Evolutionary conservation across 768 basidiomycete species (phyloP), one percentile per base, ranked within the genome.

Genomic region (Lyophyllum semitale): DNA sequence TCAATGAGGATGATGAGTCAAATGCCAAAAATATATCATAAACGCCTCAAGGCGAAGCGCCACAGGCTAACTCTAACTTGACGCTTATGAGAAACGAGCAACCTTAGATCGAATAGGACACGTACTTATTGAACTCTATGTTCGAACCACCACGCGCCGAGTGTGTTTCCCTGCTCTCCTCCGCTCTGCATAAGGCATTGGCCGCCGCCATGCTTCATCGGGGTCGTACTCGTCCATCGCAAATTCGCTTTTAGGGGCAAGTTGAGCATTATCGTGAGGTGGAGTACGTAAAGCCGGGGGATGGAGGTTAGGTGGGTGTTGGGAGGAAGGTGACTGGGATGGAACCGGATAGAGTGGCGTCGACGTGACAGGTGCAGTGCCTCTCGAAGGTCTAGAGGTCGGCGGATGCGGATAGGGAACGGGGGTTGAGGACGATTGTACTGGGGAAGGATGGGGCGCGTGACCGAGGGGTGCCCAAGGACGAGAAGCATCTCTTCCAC

Each of bases 81-180:
- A 50, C 33, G 20, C 47, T 53, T 32, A 26, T 55, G 44, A 59
- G 48, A 35, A 43, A 43, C 27, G 46, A 53, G 47, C n/a, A 41
- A 27, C 29, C 41, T 30, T 13, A 47, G 22, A 45, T 42, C 18
- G 23, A 20, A 48, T 42, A 20, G 33, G 30, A 47, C n/a, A 57
- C 57, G 57, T 57, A 64, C 54, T 59, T 63, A 58, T 48, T 53
- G 60, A 59, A 32, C 30, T 55, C 68, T 62, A 80, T 63, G 71
- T 72, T 65, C 81, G 72, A 55, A 87, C 83, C 58, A 91, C 83
- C 30, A 91, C 84, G 50, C 89, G 81, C 64, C 77, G 79, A 22
- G 89, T 91, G 66, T 91, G 89, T 68, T 92, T 92, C 47, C 89
- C 89, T 48, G 89, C 89, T 53, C 89, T 77, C 52, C 89, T 76